Evolutionary conservation across 1,284 basidiomycete species (phyloP).

Genomic region (Porodaedalea pini): DNA sequence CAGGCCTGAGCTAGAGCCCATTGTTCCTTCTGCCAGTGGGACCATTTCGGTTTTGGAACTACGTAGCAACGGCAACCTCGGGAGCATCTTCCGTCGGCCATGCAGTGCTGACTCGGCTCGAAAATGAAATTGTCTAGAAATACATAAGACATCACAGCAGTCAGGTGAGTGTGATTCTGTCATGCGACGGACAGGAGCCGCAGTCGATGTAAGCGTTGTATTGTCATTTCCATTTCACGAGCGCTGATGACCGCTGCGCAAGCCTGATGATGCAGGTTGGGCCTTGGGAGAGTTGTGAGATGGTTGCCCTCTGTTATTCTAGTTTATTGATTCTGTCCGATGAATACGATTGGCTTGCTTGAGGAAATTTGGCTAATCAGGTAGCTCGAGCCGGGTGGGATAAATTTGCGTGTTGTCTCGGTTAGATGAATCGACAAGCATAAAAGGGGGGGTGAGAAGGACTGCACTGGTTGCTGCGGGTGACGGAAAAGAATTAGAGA

Average conservation of each 20-base stretch:
- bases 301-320: background rate
- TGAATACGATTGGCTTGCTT: background rate
- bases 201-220: background rate
- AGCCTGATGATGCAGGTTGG: background rate
- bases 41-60: no score
- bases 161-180: background rate
- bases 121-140: no score
- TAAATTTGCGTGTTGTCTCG: background rate
- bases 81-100: no score
- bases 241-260: constrained; percentile 5
- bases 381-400: background rate
- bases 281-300: background rate
- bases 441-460: background rate
- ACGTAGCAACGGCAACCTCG: no score
- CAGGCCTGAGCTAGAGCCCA: no score
- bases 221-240: background rate
- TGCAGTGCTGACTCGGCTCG: no score
- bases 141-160: background rate
- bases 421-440: background rate
- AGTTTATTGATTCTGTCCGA: background rate
- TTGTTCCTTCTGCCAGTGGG: no score
- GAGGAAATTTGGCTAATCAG: no score
- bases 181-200: background rate
- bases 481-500: background rate
- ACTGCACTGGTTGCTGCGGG: background rate